phyloP scores from a whole-genome alignment of 805 yeast genomes.

The Clavispora phyllophila region DNA sequence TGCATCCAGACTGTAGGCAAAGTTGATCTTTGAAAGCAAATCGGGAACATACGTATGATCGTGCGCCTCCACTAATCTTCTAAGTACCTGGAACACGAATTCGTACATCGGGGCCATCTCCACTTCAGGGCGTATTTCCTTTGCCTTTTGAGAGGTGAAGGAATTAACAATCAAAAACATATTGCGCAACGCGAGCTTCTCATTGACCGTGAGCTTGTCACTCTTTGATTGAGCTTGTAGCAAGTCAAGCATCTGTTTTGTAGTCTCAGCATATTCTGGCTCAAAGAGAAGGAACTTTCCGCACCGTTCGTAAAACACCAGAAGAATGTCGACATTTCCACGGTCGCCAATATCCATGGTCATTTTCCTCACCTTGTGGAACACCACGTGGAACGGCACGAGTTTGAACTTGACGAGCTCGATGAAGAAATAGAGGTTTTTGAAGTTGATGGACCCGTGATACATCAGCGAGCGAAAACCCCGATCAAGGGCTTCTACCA shows the following conservation, averaged over 20 bases:
- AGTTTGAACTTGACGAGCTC: constrained; percentile 76
- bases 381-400: constrained; percentile 63
- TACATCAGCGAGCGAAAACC: constrained; percentile 56
- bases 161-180: constrained; percentile 53
- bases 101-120: constrained; percentile 6
- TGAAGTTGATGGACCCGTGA: constrained; percentile 49
- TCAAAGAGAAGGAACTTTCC: constrained; percentile 60
- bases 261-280: constrained; percentile 52
- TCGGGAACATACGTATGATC: constrained; percentile 13
- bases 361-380: constrained; percentile 65
- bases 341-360: constrained; percentile 47
- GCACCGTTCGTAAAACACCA: constrained; percentile 66
- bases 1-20: constrained; percentile 38
- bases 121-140: not conserved
- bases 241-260: constrained; percentile 58
- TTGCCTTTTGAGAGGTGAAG: constrained; percentile 6
- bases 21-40: constrained; percentile 40
- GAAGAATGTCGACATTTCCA: constrained; percentile 63
- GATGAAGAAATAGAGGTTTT: constrained; percentile 56
- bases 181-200: constrained; percentile 55
- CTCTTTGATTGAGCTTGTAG: constrained; percentile 47
- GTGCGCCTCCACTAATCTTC: constrained; percentile 3
- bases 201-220: constrained; percentile 46
- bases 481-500: constrained; percentile 50
- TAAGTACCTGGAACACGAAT: constrained; percentile 11